Evolutionary conservation across 2,329 filamentous ascomycete species (phyloP).

Genomic region (Colletotrichum zoysiae): DNA sequence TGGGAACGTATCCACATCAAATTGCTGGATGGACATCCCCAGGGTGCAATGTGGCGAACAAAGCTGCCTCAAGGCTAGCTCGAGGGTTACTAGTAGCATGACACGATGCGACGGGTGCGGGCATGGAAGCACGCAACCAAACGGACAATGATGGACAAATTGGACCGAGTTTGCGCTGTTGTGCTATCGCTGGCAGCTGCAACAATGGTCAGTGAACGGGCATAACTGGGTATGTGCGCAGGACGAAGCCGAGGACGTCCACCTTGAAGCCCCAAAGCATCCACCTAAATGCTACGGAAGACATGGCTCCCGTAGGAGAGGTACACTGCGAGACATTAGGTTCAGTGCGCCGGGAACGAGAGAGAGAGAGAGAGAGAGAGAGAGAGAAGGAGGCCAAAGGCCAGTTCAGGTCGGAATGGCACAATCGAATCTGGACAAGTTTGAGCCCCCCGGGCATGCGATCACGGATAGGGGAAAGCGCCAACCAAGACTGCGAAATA

Average conservation of each 20-base stretch:
- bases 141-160: slow-evolving; percentile 23
- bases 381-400: slow-evolving; percentile 10
- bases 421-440: slow-evolving; percentile 20
- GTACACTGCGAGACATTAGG: neutral
- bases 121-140: slow-evolving; percentile 11
- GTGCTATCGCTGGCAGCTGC: neutral
- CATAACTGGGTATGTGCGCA: slow-evolving; percentile 5
- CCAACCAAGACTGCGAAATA: neutral
- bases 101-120: slow-evolving; percentile 5
- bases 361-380: neutral
- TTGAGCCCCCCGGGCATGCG: slow-evolving; percentile 12
- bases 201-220: neutral
- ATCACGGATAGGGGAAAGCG: slow-evolving; percentile 27
- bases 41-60: neutral
- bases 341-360: neutral
- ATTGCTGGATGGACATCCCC: neutral
- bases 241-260: neutral
- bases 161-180: slow-evolving; percentile 11
- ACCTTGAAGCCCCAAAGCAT: neutral
- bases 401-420: slow-evolving; percentile 14
- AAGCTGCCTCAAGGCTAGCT: neutral
- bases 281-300: neutral
- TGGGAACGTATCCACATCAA: neutral
- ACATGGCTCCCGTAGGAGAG: neutral
- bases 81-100: neutral